Evolutionary conservation across 2,329 filamentous ascomycete species (phyloP).

Genomic region (Periconia macrospinosa): DNA sequence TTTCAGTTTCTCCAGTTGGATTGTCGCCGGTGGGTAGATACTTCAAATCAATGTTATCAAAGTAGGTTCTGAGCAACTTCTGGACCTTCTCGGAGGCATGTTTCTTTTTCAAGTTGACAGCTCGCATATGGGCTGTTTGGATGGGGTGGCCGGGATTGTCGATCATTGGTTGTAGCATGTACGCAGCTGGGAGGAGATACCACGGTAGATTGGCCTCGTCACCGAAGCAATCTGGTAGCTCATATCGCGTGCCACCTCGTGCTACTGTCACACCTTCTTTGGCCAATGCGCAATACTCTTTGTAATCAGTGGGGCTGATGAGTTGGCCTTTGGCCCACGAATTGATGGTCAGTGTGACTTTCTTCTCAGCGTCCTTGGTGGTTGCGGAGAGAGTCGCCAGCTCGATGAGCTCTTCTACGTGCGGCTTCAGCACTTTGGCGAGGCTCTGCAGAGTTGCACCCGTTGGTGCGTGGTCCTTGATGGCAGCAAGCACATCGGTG

Average conservation of each 20-base stretch:
- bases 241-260: constrained; percentile 52
- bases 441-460: constrained; percentile 7
- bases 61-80: constrained; percentile 66
- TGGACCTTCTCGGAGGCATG: constrained; percentile 70
- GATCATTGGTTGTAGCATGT: constrained; percentile 76
- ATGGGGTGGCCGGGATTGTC: constrained; percentile 77
- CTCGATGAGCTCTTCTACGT: constrained; percentile 64
- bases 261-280: constrained; percentile 45
- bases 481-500: constrained; percentile 70
- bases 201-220: constrained; percentile 68
- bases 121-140: constrained; percentile 66
- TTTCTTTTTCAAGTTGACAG: constrained; percentile 66
- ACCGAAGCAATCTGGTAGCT: constrained; percentile 77
- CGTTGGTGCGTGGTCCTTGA: constrained; percentile 16
- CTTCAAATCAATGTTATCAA: constrained; percentile 61
- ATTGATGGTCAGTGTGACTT: constrained; percentile 60
- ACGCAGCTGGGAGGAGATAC: constrained; percentile 81
- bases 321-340: constrained; percentile 73
- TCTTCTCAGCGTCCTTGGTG: constrained; percentile 63
- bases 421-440: constrained; percentile 51
- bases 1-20: constrained; percentile 27
- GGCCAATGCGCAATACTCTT: constrained; percentile 63
- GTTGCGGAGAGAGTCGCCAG: constrained; percentile 58
- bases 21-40: constrained; percentile 53
- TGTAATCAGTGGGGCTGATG: constrained; percentile 57